phyloP scores from a whole-genome alignment of 2,329 filamentous ascomycete species.

The Ceratocystis diversiconidia region DNA sequence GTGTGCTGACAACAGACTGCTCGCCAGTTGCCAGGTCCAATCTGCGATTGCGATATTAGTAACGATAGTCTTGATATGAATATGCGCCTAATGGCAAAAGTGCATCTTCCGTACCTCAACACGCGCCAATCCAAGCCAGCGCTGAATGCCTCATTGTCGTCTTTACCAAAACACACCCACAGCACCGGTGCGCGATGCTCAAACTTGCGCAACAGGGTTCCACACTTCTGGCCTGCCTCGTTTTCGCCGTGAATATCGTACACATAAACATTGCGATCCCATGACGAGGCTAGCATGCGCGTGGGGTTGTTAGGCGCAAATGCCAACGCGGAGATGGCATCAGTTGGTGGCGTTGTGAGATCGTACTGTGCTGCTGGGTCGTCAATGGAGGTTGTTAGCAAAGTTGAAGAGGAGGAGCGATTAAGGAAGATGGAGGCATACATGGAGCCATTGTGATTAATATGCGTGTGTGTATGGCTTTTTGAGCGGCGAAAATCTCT shows the following conservation, averaged over 20 bases:
- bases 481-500: neutral
- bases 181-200: slow-evolving; percentile 76
- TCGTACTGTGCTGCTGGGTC: slow-evolving; percentile 60
- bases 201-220: slow-evolving; percentile 55
- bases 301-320: slow-evolving; percentile 67
- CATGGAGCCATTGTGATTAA: slow-evolving; percentile 16
- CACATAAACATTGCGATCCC: slow-evolving; percentile 83
- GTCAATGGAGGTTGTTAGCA: neutral
- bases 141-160: slow-evolving; percentile 71
- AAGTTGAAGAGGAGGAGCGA: neutral
- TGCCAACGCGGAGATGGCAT: slow-evolving; percentile 73
- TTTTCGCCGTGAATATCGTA: slow-evolving; percentile 49
- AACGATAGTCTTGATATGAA: slow-evolving; percentile 6
- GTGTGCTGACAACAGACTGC: slow-evolving; percentile 62
- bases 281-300: slow-evolving; percentile 78
- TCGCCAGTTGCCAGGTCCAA: slow-evolving; percentile 59
- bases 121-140: slow-evolving; percentile 81
- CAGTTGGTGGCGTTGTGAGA: slow-evolving; percentile 64
- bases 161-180: slow-evolving; percentile 78
- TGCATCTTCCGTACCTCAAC: slow-evolving; percentile 42
- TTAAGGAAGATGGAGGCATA: slow-evolving; percentile 2
- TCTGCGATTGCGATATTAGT: slow-evolving; percentile 22
- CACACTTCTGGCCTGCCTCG: slow-evolving; percentile 39
- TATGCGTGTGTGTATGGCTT: neutral
- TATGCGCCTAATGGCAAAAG: neutral